Conservation (phyloP, 2,329 filamentous ascomycete species). For the Fusarium pseudoanthophilum region DNA sequence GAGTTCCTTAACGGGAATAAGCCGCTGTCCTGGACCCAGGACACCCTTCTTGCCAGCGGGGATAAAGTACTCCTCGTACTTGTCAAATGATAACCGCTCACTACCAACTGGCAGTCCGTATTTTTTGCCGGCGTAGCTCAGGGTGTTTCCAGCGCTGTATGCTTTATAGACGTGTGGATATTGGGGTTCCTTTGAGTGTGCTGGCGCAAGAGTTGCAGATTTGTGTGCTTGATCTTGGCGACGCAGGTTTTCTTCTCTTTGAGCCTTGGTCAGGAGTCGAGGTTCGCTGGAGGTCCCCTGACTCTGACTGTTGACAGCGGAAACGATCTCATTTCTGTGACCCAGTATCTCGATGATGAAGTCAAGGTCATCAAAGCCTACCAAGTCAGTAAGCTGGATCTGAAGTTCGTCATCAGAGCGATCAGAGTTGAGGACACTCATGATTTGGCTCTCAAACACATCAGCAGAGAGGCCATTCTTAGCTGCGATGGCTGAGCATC, state of each 20-base stretch:
- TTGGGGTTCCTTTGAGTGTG: slow-evolving; percentile 75
- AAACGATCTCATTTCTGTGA: slow-evolving; percentile 75
- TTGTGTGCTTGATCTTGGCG: slow-evolving; percentile 87
- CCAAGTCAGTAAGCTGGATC: slow-evolving; percentile 85
- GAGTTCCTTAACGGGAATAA: slow-evolving; percentile 82
- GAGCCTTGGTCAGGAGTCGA: slow-evolving; percentile 76
- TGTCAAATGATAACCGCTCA: slow-evolving; percentile 74
- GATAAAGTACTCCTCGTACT: slow-evolving; percentile 90
- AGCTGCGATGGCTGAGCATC: slow-evolving; percentile 73
- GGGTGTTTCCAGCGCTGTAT: slow-evolving; percentile 84
- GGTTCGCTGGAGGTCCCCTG: slow-evolving; percentile 51
- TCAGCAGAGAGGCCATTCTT: slow-evolving; percentile 74
- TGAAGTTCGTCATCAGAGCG: slow-evolving; percentile 86
- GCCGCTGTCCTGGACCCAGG: slow-evolving; percentile 75
- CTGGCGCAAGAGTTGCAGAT: slow-evolving; percentile 74
- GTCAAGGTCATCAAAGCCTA: slow-evolving; percentile 94
- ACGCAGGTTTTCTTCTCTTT: slow-evolving; percentile 82
- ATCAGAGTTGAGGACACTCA: slow-evolving; percentile 76
- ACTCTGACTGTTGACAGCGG: slow-evolving; percentile 52
- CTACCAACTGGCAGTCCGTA: slow-evolving; percentile 85
- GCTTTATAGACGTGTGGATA: slow-evolving; percentile 95
- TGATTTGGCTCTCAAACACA: slow-evolving; percentile 81
- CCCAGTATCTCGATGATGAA: slow-evolving; percentile 91
- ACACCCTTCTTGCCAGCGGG: slow-evolving; percentile 84
- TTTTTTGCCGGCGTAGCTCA: slow-evolving; percentile 82